phyloP scores from a whole-genome alignment of 306 rosid species.

The Ormosia emarginata region DNA sequence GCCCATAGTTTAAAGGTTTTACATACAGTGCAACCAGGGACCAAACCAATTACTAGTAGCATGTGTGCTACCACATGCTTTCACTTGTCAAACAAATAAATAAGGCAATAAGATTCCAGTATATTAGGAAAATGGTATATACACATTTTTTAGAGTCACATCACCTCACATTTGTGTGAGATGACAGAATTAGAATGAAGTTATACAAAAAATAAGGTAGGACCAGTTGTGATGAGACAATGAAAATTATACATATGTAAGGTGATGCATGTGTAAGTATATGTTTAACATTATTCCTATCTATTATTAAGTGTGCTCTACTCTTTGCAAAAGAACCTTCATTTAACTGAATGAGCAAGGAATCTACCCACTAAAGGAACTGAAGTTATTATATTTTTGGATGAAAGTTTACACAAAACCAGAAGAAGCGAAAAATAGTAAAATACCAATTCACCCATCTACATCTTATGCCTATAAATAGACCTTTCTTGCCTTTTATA shows the following conservation, averaged over 20 bases:
- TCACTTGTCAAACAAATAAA: conserved; percentile 18
- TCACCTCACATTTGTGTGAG: too few relatives aligned
- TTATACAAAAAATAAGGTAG: too few relatives aligned
- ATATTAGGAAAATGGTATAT: too few relatives aligned
- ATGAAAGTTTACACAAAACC: neutral
- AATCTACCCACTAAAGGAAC: conserved; percentile 29
- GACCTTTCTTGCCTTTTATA: neutral
- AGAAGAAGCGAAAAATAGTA: neutral
- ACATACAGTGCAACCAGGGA: neutral
- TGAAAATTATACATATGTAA: too few relatives aligned
- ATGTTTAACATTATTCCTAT: neutral
- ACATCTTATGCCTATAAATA: conserved; percentile 32
- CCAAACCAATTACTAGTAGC: neutral
- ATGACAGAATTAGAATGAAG: too few relatives aligned
- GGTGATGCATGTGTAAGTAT: too few relatives aligned
- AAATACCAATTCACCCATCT: conserved; percentile 8
- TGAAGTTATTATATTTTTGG: neutral
- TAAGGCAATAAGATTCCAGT: conserved; percentile 8
- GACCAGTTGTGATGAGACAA: too few relatives aligned
- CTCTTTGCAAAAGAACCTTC: conserved; percentile 25
- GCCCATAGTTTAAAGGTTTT: neutral
- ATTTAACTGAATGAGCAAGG: conserved; percentile 32
- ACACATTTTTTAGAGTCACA: too few relatives aligned
- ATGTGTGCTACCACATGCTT: neutral
- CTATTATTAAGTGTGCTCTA: conserved; percentile 2